Base-by-base conservation (phyloP, 73 alveolate genomes). In the Halteria grandinella region DNA sequence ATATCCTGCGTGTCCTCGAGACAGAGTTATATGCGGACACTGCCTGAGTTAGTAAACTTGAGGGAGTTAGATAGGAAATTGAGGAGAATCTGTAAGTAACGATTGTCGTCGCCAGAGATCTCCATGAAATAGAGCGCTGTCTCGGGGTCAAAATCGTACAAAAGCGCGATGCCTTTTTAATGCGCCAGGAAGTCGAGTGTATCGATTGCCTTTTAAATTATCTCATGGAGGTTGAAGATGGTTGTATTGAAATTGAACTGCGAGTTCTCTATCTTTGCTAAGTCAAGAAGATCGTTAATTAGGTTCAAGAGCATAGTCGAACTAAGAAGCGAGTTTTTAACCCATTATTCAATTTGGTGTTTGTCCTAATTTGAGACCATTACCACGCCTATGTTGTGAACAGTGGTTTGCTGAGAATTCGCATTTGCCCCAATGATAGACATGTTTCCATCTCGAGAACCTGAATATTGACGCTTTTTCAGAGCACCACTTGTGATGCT, bases 111-210 rank as follows among this genome's bases (percentile, higher is more conserved):
- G 5, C 72, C 47, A 27, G n/a, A 31, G 29, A 14, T 5, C 21
- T 45, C 32, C 32, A 45, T 18, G 21, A 5, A 45, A 24, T 5
- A 45, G 21, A 18, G 32, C 21, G 21, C 2, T 4, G 3, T 4
- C 1, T 43, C 34, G 8, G 23, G 37, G n/a, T 24, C 21, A 27
- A 58, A 52, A 11, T 59, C 69, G 43, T 41, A 58, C 3, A 41
- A 15, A 8, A 75, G 27, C 0, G 28, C 17, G n/a, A 75, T 75
- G 39, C 49, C 39, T 51, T 75, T 75, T 57, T 59, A 31, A 39
- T 75, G 15, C 24, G 87, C 87, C 44, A 58, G 44, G 44, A 59
- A 75, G 40, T 57, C 75, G n/a, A 75, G 20, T 37, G 53, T 75
- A 5, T 49, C 87, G 11, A 75, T 23, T 4, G 78, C 69, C 24